Conservation (phyloP, 2,329 filamentous ascomycete species). For the Ilyonectria robusta region DNA sequence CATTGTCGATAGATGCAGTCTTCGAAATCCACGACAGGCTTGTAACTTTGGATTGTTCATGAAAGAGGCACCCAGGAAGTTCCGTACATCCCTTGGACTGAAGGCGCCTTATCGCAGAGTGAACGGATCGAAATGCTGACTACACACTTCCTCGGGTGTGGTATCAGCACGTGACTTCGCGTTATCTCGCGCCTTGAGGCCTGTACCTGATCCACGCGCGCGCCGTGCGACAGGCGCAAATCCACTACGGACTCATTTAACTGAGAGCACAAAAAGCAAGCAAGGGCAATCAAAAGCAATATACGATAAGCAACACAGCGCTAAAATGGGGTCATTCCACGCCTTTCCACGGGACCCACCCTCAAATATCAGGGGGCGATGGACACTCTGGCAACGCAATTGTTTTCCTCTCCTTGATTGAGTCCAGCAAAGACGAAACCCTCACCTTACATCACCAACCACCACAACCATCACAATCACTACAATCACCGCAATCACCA, state of each 20-base stretch:
- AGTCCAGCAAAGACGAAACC: neutral
- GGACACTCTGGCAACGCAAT: neutral
- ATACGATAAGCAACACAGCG: neutral
- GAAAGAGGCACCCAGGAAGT: too few relatives aligned
- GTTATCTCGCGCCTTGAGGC: neutral
- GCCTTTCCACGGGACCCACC: constrained; percentile 4
- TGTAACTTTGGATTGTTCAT: too few relatives aligned
- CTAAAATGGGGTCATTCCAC: constrained; percentile 12
- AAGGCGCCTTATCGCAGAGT: too few relatives aligned
- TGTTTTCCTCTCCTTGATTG: neutral
- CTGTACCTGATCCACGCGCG: neutral
- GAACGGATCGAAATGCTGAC: too few relatives aligned
- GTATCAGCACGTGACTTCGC: neutral
- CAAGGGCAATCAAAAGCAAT: neutral
- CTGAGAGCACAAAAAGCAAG: neutral
- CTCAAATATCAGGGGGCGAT: neutral
- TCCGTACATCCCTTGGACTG: too few relatives aligned
- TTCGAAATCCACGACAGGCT: too few relatives aligned
- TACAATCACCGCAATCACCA: constrained; percentile 46
- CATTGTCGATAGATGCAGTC: too few relatives aligned
- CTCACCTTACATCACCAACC: neutral
- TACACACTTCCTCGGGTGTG: too few relatives aligned
- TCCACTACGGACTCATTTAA: too few relatives aligned
- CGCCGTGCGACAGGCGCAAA: too few relatives aligned
- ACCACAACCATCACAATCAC: constrained; percentile 26